These are phyloP conservation scores for Sphaerostilbella broomeana DNA, from an alignment of 2,329 filamentous ascomycete species.

Conservation along the genomic window DNA sequence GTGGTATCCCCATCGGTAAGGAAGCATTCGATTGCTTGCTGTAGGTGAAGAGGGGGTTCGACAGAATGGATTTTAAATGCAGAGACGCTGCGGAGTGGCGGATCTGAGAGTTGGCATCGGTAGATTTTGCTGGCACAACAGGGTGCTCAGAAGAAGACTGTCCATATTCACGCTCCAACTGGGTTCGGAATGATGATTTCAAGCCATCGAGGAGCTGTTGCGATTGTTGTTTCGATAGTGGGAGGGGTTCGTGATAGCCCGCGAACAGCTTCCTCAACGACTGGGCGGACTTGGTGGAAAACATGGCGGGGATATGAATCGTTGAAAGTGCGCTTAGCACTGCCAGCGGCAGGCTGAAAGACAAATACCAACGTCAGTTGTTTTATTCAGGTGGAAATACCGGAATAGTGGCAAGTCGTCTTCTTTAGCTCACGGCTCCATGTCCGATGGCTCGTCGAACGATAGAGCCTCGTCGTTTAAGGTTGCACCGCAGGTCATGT, in stretches of 20 bases:
- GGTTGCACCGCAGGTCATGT: conserved; percentile 11
- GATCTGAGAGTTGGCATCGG: conserved; percentile 17
- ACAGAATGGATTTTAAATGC: conserved; percentile 51
- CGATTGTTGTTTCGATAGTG: conserved; percentile 44
- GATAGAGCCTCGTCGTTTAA: neutral
- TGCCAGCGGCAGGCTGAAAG: conserved; percentile 3
- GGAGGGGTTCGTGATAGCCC: conserved; percentile 45
- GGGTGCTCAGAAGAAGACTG: conserved; percentile 27
- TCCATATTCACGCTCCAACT: conserved; percentile 53
- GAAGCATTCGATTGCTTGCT: conserved; percentile 20
- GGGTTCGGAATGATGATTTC: conserved; percentile 50
- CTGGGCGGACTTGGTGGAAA: conserved; percentile 31
- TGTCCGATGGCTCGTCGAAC: neutral
- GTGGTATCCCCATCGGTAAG: conserved; percentile 12
- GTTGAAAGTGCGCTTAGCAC: neutral
- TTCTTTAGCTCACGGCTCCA: conserved; percentile 4
- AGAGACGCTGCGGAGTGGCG: conserved; percentile 35
- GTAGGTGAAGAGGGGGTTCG: conserved; percentile 48
- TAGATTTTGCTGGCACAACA: conserved; percentile 15
- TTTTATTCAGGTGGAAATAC: neutral
- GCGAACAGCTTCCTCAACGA: conserved; percentile 35
- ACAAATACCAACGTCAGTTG: neutral
- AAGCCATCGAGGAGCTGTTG: conserved; percentile 50
- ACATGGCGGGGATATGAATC: conserved; percentile 31
- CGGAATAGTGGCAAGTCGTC: neutral